Evolutionary conservation across 768 basidiomycete species (phyloP), one percentile per base, ranked within the genome.

Genomic region (Mycena pura): DNA sequence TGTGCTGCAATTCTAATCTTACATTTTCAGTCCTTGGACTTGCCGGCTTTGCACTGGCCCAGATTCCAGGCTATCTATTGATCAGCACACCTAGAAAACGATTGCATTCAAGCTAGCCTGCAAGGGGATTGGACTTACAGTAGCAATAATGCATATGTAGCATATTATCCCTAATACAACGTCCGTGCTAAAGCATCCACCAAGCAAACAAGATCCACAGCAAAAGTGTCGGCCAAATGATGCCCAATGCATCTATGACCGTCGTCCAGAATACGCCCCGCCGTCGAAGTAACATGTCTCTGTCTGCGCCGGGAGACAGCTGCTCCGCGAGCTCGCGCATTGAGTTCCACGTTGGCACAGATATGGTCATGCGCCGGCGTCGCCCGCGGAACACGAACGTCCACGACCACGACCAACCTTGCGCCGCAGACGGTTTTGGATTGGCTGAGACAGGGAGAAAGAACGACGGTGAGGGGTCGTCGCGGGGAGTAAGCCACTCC

Each of bases 331-430:
- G 50, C 45, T 69, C 62, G 27, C 46, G 51, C 22, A 63, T 46
- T 17, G 62, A 63, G 38, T 49, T 57, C 69, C 77, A 76, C 62
- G 67, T 63, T 43, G 86, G 86, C 27, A 80, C 55, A 6, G 75
- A 72, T 14, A 89, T 19, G 17, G 80, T 78, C 60, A 90, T 68
- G n/a, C 84, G 82, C 60, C 87, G 79, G 17, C 84, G 76, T 27
- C 84, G 78, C 1, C 86, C 86, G 25, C 77, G 70, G 53, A 88
- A 77, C 22, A 80, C 77, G 67, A 90, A 89, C 17, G 82, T 77
- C 79, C 82, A 84, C 19, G 81, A 78, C 78, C 80, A 84, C 38
- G 74, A 71, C 70, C 76, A 73, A 43, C 65, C 57, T 43, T 69
- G 68, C 55, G 62, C 62, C 25, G 55, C 27, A 24, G 27, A n/a